A percentile compares a stretch with the other conserved stretches of the same genome.
phyloP scores from a whole-genome alignment of 2,329 filamentous ascomycete genomes.

The Pyricularia grisea region DNA sequence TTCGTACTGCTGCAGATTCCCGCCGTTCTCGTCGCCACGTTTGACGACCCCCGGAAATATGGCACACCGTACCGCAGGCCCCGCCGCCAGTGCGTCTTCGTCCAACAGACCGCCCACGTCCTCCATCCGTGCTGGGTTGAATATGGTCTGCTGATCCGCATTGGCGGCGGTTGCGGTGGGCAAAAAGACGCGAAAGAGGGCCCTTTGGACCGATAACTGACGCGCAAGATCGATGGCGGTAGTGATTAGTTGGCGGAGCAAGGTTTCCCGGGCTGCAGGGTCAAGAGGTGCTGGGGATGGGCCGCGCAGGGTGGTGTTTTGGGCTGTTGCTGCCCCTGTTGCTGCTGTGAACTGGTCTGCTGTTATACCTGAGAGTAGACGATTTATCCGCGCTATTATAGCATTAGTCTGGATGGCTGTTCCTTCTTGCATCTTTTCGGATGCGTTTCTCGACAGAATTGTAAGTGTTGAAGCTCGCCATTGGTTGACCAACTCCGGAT shows the following conservation, averaged over 20 bases:
- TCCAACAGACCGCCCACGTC: constrained; percentile 47
- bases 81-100: constrained; percentile 39
- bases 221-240: constrained; percentile 47
- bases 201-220: constrained; percentile 48
- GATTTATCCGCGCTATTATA: constrained; percentile 36
- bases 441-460: constrained; percentile 44
- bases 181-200: constrained; percentile 46
- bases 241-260: constrained; percentile 41
- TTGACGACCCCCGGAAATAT: constrained; percentile 58
- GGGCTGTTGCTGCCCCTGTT: constrained; percentile 10
- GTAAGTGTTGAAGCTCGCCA: constrained; percentile 59
- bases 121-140: constrained; percentile 54
- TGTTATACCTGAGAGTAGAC: constrained; percentile 24
- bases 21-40: constrained; percentile 54
- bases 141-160: constrained; percentile 22
- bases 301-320: not conserved
- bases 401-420: constrained; percentile 31
- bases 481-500: constrained; percentile 40
- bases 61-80: constrained; percentile 49
- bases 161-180: constrained; percentile 25
- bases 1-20: constrained; percentile 42
- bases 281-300: not conserved
- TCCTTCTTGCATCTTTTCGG: constrained; percentile 32
- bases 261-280: constrained; percentile 37
- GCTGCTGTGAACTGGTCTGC: not conserved